Base-by-base conservation (phyloP, 2,329 filamentous ascomycete genomes). In the Colletotrichum cereale region DNA sequence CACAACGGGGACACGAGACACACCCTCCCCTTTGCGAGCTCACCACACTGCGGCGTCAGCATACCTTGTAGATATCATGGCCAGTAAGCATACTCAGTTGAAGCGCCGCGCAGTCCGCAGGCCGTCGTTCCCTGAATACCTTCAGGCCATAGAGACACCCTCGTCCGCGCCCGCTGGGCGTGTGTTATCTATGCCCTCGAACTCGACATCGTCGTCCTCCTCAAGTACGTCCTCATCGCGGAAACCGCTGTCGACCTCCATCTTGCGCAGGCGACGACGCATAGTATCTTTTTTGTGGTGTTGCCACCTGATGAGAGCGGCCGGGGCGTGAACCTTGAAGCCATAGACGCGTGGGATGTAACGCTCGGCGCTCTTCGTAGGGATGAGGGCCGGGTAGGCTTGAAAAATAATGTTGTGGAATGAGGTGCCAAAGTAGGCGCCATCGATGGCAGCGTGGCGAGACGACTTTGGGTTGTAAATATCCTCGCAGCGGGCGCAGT, bases 331-430 rank as follows among this genome's bases (percentile, higher is more conserved):
- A 7, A 99, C 95, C 79, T 94, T 94, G 87, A 99, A 99, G 42
- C 96, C 96, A 81, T 96, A 99, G 72, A 97, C 92, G 70, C 93
- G 90, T 31, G 96, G 96, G 67, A 96, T 89, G 83, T 98, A 98
- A 75, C 96, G 90, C 74, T 94, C 91, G 73, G 91, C 87, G 76
- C 90, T 94, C 87, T 98, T 99, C 75, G 90, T 86, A 3, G 96
- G 96, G 62, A 97, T 90, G 76, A 99, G 88, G 31, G 93, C 91
- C 7, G 96, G 96, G 81, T 98, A 98, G 66, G 99, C 96, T 82
- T 99, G 96, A 86, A 99, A 98, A 73, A 99, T 90, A 83, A 99
- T 98, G 84, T 98, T 98, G 87, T 98, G 96, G 87, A 99, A 99
- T 3, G 94, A 97, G 58, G 96, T 95, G 76, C 96, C 96, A 77